Percentiles rank a stretch among this genome's conserved stretches.
These are phyloP conservation scores for Pseudevernia furfuracea DNA, from an alignment of 495 filamentous ascomycete genomes.

Conservation along the genomic window DNA sequence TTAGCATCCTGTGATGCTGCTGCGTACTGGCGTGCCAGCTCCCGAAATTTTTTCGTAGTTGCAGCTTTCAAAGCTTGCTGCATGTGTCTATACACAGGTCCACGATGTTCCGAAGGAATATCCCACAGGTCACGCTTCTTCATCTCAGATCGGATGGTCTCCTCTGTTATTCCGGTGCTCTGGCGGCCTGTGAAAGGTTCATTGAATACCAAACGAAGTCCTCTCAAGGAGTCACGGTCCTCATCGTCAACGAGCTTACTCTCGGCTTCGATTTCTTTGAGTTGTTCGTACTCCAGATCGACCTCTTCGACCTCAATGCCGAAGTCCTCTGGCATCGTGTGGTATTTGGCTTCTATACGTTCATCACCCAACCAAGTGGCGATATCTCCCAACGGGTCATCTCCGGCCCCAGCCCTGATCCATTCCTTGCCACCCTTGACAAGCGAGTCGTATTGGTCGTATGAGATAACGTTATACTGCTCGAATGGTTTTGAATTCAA, in stretches of 20 bases:
- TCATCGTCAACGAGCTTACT: slow-evolving; percentile 40
- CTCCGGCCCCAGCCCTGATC: slow-evolving; percentile 33
- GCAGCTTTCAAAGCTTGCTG: slow-evolving; percentile 39
- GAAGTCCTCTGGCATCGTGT: slow-evolving; percentile 38
- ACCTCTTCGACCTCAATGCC: slow-evolving; percentile 51
- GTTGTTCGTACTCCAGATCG: slow-evolving; percentile 58
- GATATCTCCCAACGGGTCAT: slow-evolving; percentile 43
- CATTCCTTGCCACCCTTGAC: slow-evolving; percentile 44
- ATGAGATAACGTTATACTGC: slow-evolving; percentile 50
- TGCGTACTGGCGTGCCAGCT: slow-evolving; percentile 38
- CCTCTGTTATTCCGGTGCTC: slow-evolving; percentile 23
- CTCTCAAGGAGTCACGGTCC: slow-evolving; percentile 48
- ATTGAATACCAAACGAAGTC: slow-evolving; percentile 38
- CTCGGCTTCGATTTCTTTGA: slow-evolving; percentile 60
- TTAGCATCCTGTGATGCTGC: slow-evolving; percentile 34
- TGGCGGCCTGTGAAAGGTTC: slow-evolving; percentile 42
- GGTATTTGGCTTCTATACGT: slow-evolving; percentile 34
- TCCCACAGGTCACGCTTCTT: slow-evolving; percentile 48
- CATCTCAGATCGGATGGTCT: slow-evolving; percentile 32
- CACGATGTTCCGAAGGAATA: slow-evolving; percentile 45
- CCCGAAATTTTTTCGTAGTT: slow-evolving; percentile 38
- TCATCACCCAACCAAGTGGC: slow-evolving; percentile 55
- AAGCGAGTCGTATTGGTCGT: slow-evolving; percentile 56
- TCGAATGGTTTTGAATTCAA: slow-evolving; percentile 45
- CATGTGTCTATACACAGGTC: slow-evolving; percentile 52